These are phyloP conservation scores for Apostasia ramifera DNA, from an alignment of 106 monocot genomes.

Conservation along the genomic window DNA sequence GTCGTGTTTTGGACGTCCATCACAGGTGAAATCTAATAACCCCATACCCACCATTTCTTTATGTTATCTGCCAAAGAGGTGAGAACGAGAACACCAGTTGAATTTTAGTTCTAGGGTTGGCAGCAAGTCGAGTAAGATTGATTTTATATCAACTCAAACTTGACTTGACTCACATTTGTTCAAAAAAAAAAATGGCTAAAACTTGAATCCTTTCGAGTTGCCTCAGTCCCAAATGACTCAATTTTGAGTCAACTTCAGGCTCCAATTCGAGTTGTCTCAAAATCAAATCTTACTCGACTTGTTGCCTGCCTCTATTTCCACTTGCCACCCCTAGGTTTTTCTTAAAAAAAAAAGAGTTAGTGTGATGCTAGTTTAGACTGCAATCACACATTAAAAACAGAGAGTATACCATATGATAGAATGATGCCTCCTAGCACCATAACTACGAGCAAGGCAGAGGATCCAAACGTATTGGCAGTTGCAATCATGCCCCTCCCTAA, in stretches of 20 bases:
- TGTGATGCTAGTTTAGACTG: background rate
- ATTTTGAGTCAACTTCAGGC: background rate
- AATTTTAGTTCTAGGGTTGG: background rate
- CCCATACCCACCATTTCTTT: slow-evolving; percentile 50
- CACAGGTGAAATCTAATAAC: slow-evolving; percentile 40
- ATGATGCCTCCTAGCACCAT: slow-evolving; percentile 34
- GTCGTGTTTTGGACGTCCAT: slow-evolving; percentile 31
- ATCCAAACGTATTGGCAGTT: slow-evolving; percentile 29
- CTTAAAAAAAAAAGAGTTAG: background rate
- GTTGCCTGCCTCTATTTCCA: no score
- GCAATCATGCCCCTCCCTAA: slow-evolving; percentile 23
- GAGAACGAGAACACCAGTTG: background rate
- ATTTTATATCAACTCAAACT: background rate
- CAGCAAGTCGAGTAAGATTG: background rate
- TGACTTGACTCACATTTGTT: no score
- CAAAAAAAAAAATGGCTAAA: no score
- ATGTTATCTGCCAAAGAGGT: slow-evolving; percentile 15
- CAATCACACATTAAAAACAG: background rate
- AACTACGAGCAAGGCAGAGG: slow-evolving; percentile 20
- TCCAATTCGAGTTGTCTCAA: background rate
- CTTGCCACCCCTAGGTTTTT: no score
- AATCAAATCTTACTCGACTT: no score
- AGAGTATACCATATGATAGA: slow-evolving; percentile 16
- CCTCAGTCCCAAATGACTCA: background rate
- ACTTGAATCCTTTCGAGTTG: background rate